These are phyloP conservation scores for Phytopythium kandeliae DNA, from an alignment of 352 stramenopile species.

Conservation along the genomic window DNA sequence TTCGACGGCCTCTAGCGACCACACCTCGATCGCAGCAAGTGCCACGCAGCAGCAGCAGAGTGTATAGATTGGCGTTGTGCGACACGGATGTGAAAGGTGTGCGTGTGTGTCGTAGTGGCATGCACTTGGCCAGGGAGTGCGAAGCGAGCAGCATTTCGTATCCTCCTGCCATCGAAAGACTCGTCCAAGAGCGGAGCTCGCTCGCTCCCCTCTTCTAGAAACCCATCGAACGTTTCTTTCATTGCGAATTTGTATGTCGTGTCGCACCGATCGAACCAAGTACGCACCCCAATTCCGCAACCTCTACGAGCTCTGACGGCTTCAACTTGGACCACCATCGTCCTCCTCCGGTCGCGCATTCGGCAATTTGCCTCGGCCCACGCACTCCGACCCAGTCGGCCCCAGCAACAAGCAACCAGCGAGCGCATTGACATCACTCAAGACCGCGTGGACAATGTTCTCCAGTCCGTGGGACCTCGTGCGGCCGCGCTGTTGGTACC, in stretches of 20 bases:
- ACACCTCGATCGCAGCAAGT: no score
- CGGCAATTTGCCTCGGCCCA: constrained; percentile 6
- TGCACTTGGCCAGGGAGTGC: no score
- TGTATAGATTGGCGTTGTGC: no score
- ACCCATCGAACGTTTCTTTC: not conserved
- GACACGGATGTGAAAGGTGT: no score
- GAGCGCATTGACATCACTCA: no score
- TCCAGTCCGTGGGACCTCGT: constrained; percentile 38
- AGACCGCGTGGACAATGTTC: constrained; percentile 12
- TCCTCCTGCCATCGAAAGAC: no score
- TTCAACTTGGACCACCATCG: constrained; percentile 1
- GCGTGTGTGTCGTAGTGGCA: no score
- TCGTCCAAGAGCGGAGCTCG: no score
- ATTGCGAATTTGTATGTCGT: not conserved
- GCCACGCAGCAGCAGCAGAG: no score
- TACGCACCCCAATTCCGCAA: not conserved
- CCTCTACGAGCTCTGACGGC: not conserved
- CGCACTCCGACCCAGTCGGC: no score
- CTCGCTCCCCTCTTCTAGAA: constrained; percentile 3
- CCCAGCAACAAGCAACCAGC: no score
- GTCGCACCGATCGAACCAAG: not conserved
- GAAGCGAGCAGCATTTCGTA: no score
- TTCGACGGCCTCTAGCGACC: constrained; percentile 69
- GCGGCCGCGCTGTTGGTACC: constrained; percentile 35
- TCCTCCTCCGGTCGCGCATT: not conserved